Percentiles rank a stretch among this genome's conserved stretches.
These are phyloP conservation scores for Umbelopsis ramanniana DNA, from an alignment of 192 early-diverging fungal species.

Conservation along the genomic window DNA sequence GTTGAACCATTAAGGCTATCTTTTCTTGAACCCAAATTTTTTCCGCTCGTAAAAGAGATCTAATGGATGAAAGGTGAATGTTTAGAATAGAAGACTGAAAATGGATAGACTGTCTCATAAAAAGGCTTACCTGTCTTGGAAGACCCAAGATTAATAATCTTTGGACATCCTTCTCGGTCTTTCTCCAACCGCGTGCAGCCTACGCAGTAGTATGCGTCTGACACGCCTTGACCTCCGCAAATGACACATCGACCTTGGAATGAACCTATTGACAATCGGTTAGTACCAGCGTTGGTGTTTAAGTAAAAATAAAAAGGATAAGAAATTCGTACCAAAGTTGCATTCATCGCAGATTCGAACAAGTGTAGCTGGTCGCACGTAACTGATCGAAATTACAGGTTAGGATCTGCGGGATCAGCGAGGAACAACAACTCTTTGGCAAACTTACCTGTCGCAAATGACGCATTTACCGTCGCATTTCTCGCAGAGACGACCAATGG, in stretches of 20 bases:
- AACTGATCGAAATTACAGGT: conserved; percentile 38
- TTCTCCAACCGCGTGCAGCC: conserved; percentile 91
- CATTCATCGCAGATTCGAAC: conserved; percentile 96
- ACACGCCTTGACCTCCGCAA: conserved; percentile 87
- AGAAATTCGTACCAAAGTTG: conserved; percentile 72
- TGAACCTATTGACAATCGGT: conserved; percentile 46
- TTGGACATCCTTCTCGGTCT: conserved; percentile 96
- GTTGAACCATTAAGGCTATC: conserved; percentile 36
- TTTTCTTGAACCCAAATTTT: conserved; percentile 83
- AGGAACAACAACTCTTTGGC: neutral
- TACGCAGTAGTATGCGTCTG: conserved; percentile 95
- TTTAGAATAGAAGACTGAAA: neutral
- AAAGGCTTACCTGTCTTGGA: conserved; percentile 66
- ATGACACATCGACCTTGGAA: conserved; percentile 90
- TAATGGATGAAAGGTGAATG: neutral
- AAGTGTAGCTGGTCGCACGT: conserved; percentile 86
- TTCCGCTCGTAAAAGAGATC: conserved; percentile 93
- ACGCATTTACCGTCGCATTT: conserved; percentile 93
- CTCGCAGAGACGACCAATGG: conserved; percentile 85
- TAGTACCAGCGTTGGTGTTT: neutral
- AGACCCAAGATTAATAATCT: conserved; percentile 95
- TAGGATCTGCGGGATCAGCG: neutral
- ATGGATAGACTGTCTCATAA: neutral
- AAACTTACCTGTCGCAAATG: conserved; percentile 87
- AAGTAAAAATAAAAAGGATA: too few species aligned